phyloP scores from a whole-genome alignment of 1,284 basidiomycete genomes.

The Ustilago lituana region DNA sequence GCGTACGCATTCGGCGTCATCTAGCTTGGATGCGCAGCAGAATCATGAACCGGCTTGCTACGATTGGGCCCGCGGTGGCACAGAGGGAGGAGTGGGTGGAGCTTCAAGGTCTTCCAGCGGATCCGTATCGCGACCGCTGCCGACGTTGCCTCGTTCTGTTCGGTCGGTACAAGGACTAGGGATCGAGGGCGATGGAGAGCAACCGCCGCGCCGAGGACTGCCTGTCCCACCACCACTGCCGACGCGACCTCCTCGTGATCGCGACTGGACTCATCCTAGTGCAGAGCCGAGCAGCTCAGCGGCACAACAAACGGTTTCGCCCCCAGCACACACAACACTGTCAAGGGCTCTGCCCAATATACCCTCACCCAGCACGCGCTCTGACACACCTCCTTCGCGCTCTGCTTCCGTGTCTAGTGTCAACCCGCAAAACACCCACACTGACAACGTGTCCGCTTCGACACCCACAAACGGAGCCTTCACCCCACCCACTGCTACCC shows the following conservation, averaged over 20 bases:
- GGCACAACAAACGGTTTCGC: too few relatives aligned
- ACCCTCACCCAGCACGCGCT: background rate
- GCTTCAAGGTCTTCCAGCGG: background rate
- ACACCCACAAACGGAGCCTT: background rate
- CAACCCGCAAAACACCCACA: background rate
- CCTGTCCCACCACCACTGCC: slow-evolving; percentile 36
- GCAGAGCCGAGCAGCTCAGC: too few relatives aligned
- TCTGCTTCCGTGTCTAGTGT: too few relatives aligned
- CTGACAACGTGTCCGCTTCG: background rate
- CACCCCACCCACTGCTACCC: too few relatives aligned
- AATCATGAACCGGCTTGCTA: too few relatives aligned
- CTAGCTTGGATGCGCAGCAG: slow-evolving; percentile 9
- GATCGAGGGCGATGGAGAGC: slow-evolving; percentile 4
- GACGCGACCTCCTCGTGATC: slow-evolving; percentile 11
- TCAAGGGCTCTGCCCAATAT: background rate
- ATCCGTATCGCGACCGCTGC: slow-evolving; percentile 8
- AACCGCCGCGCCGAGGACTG: background rate
- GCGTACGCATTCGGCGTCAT: slow-evolving; percentile 10
- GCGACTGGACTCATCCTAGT: slow-evolving; percentile 13
- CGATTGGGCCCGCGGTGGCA: too few relatives aligned
- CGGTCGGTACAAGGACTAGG: slow-evolving; percentile 13
- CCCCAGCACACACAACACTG: too few relatives aligned
- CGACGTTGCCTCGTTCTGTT: slow-evolving; percentile 15
- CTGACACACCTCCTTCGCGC: too few relatives aligned
- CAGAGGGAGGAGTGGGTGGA: too few relatives aligned